A percentile compares a stretch with the other conserved stretches of the same genome.
Conservation (phyloP, 176 grass and related monocot genomes). For the Ampelocalamus luodianensis region DNA sequence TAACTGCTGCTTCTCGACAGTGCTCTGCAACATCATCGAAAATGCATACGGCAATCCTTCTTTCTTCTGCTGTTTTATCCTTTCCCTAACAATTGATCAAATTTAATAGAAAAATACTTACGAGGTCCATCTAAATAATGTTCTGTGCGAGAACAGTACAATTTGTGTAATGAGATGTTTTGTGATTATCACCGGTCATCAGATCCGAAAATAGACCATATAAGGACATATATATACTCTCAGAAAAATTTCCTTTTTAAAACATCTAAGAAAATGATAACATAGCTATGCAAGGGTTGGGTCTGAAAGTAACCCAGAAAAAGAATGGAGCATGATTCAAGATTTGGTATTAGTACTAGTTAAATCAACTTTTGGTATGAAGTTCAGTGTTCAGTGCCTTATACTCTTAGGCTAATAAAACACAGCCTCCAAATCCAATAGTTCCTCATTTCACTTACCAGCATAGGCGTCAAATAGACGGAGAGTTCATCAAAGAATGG, state of each 20-base stretch:
- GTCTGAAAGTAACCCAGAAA: conserved; percentile 12
- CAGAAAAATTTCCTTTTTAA: not conserved
- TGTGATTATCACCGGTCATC: not conserved
- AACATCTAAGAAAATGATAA: not conserved
- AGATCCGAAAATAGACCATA: not conserved
- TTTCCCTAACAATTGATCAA: conserved; percentile 57
- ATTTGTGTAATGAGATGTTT: conserved; percentile 32
- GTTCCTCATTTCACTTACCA: conserved; percentile 59
- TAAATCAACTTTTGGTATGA: conserved; percentile 3
- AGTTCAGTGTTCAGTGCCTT: not conserved
- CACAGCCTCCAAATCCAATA: conserved; percentile 1
- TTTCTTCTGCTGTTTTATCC: conserved; percentile 75
- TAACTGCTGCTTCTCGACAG: conserved; percentile 71
- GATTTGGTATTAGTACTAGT: conserved; percentile 6
- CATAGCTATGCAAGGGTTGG: not conserved
- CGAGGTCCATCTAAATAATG: not conserved
- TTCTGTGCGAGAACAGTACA: not conserved
- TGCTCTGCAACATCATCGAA: conserved; percentile 89
- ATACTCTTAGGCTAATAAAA: conserved; percentile 9
- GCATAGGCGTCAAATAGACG: conserved; percentile 71
- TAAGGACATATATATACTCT: not conserved
- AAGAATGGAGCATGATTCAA: conserved; percentile 11
- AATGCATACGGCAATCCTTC: conserved; percentile 77
- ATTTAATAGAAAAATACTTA: conserved; percentile 14
- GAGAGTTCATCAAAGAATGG: conserved; percentile 83